phyloP scores from a whole-genome alignment of 1,139 yeast species.

The Kurtzmaniella quercitrusa region DNA sequence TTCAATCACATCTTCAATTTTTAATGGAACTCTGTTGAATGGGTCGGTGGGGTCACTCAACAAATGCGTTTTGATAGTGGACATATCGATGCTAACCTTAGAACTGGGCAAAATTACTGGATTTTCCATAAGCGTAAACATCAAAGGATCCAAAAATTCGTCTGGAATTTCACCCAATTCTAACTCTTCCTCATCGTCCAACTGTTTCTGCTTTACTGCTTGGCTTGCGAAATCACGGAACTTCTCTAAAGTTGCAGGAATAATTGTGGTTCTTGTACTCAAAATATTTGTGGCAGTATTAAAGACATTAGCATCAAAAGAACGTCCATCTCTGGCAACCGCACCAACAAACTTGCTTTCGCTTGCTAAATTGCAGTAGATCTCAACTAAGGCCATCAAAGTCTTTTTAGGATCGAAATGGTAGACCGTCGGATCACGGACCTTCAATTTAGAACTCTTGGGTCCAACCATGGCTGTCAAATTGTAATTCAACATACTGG shows the following conservation, averaged over 20 bases:
- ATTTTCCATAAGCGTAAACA: slow-evolving; percentile 93
- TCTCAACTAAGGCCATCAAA: slow-evolving; percentile 64
- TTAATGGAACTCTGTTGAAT: slow-evolving; percentile 88
- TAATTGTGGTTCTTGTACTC: slow-evolving; percentile 47
- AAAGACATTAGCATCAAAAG: slow-evolving; percentile 66
- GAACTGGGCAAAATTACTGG: slow-evolving; percentile 92
- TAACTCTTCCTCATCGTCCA: slow-evolving; percentile 76
- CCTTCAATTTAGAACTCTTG: slow-evolving; percentile 83
- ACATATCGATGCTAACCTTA: slow-evolving; percentile 76
- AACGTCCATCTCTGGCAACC: slow-evolving; percentile 86
- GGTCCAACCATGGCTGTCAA: slow-evolving; percentile 91
- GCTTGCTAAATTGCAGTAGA: slow-evolving; percentile 66
- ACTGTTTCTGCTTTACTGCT: slow-evolving; percentile 58
- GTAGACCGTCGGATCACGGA: slow-evolving; percentile 77
- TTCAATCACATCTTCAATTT: slow-evolving; percentile 81
- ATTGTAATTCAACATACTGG: slow-evolving; percentile 94
- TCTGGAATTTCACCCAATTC: slow-evolving; percentile 95
- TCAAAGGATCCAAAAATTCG: slow-evolving; percentile 92
- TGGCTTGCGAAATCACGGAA: slow-evolving; percentile 54
- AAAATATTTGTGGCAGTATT: slow-evolving; percentile 68
- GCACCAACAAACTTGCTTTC: slow-evolving; percentile 69
- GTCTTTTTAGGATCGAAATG: slow-evolving; percentile 76
- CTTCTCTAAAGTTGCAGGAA: slow-evolving; percentile 48
- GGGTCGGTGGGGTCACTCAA: slow-evolving; percentile 96
- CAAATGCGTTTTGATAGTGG: slow-evolving; percentile 90